These are phyloP conservation scores for Yarrowia deformans DNA, from an alignment of 805 yeast genomes.

Conservation along the genomic window DNA sequence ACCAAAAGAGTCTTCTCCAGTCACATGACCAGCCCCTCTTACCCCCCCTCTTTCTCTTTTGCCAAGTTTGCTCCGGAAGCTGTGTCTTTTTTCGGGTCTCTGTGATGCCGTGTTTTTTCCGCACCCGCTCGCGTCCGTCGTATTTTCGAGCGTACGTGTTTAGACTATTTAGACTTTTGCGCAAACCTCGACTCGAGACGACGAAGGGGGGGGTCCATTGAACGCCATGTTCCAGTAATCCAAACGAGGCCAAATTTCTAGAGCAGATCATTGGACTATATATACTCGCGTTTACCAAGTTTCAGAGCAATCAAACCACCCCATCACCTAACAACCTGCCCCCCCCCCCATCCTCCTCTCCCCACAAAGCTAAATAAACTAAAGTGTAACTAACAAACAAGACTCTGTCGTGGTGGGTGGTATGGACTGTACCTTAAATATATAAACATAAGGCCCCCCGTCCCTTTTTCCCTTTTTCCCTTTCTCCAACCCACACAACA, in stretches of 20 bases:
- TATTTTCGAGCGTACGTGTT: constrained; percentile 21
- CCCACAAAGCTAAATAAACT: constrained; percentile 14
- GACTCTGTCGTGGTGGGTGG: too few species aligned
- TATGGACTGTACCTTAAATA: neutral
- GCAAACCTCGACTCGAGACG: neutral
- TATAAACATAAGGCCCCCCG: neutral
- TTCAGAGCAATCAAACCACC: neutral
- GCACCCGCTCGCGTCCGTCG: constrained; percentile 23
- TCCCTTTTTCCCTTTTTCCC: neutral
- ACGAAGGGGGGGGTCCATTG: too few species aligned
- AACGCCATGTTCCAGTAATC: too few species aligned
- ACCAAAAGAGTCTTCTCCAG: neutral
- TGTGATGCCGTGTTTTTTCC: neutral
- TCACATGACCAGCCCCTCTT: neutral
- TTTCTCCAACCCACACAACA: neutral
- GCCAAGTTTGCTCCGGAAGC: neutral
- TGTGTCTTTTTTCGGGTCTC: neutral
- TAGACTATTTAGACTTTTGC: neutral
- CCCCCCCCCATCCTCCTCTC: neutral
- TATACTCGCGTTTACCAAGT: neutral
- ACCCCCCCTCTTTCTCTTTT: neutral
- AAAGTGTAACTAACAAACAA: neutral
- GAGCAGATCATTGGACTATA: neutral
- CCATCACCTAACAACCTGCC: neutral
- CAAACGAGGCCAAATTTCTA: neutral